Evolutionary conservation across 257 asterid species (phyloP), one percentile per base, ranked within the genome.

Genomic region (Solanum ahanhuiri): DNA sequence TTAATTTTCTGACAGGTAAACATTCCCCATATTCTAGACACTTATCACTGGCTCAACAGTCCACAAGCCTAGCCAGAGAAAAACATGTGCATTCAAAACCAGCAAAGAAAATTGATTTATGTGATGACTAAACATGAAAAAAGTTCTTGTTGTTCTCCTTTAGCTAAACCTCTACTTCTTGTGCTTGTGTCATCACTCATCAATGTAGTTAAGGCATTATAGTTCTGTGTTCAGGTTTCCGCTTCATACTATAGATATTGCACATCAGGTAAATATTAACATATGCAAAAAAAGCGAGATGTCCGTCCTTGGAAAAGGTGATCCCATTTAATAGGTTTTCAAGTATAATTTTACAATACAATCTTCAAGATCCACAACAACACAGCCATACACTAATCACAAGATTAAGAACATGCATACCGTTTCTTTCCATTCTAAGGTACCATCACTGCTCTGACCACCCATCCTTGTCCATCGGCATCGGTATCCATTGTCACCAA

Each of bases 391-490:
- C 28, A 43, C 39, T 14, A 4, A 25, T 14, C 64, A 81, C 67
- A 79, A 28, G 67, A 81, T 81, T 48, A 81, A 84, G 35, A 79
- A 87, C 64, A 81, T 30, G 23, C 39, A 84, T 96, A 97, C 99
- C 98, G 92, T 94, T 90, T 97, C 99, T 92, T 94, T 97, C 99
- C 99, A 97, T 91, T 95, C 95, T 28, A 98, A 94, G 83, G 96
- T 88, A 81, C 91, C 89, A 77, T 94, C 98, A 70, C 90, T 87
- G 90, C 91, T 93, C 87, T 94, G 94, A 87, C 99, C 99, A 85
- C 98, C 97, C 99, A 97, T 97, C 83, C 91, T 92, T 35, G 96
- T 90, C 99, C 99, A 97, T 87, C 99, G 95, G 91, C 99, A 95
- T 89, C 98, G 90, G 88, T 90, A 95, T 28, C 99, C 99, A 84